Percentiles rank a stretch among this genome's conserved stretches.
These are phyloP conservation scores for Sporothrix dimorphospora DNA, from an alignment of 2,329 filamentous ascomycete genomes.

Conservation along the genomic window DNA sequence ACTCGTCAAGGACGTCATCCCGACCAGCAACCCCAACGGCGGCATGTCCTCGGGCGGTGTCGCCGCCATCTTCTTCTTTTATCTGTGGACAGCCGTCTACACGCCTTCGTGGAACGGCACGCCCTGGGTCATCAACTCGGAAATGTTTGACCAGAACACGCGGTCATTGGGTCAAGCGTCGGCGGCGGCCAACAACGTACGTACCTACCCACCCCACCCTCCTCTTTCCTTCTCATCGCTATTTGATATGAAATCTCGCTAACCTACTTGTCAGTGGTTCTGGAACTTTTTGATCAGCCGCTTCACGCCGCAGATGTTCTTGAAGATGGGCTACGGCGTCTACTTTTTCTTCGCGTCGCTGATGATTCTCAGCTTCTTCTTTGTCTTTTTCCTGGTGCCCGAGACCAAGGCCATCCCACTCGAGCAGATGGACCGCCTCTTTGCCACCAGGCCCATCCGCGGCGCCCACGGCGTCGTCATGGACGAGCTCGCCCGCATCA, in stretches of 20 bases:
- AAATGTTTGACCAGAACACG: constrained; percentile 75
- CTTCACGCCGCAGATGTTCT: constrained; percentile 69
- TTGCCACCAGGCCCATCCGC: constrained; percentile 52
- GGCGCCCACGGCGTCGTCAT: constrained; percentile 51
- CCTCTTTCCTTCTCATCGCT: too few relatives aligned
- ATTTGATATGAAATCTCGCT: too few relatives aligned
- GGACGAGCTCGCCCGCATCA: constrained; percentile 43
- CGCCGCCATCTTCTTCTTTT: constrained; percentile 71
- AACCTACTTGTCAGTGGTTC: too few relatives aligned
- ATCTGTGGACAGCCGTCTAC: constrained; percentile 74
- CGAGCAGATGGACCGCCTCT: constrained; percentile 67
- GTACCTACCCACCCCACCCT: too few relatives aligned
- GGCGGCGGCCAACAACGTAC: constrained; percentile 70
- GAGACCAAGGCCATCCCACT: constrained; percentile 69
- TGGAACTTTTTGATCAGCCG: constrained; percentile 71
- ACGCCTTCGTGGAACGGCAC: constrained; percentile 74
- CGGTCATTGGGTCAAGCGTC: constrained; percentile 72
- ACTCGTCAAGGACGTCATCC: constrained; percentile 58
- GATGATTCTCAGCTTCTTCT: constrained; percentile 61
- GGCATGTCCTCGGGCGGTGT: constrained; percentile 50
- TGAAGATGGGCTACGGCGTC: constrained; percentile 62
- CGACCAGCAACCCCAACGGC: constrained; percentile 41
- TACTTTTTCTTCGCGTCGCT: constrained; percentile 71
- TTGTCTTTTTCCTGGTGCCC: constrained; percentile 65
- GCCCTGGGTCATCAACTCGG: constrained; percentile 74